Evolutionary conservation across 192 early-diverging fungal species (phyloP), one percentile per base, ranked within the genome.

Genomic region (Endogone sp.): DNA sequence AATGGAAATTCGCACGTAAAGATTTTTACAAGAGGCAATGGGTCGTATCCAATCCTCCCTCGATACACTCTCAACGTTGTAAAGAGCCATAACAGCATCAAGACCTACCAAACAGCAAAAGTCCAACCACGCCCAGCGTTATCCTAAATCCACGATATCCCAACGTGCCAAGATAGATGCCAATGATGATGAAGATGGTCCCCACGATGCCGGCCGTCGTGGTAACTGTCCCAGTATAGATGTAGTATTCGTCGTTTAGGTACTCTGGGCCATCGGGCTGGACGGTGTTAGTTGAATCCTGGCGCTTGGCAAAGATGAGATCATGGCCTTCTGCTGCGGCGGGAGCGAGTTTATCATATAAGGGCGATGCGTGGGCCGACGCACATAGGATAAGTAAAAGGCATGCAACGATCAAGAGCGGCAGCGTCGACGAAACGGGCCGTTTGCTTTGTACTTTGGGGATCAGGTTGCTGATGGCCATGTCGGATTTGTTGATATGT

Each of bases 131-230:
- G 28, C 70, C 78, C 70, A 87, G 56, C 49, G 78, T 80, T 22
- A 76, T 54, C 55, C 76, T 75, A 77, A 84, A 82, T 59, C 78
- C 69, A 3, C 82, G 70, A 71, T 67, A 79, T 25, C 83, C 83
- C 65, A 82, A 79, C 63, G 84, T 75, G 21, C 75, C 67, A 63
- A 86, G 81, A 29, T 79, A 68, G 27, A 84, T 32, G n/a, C 78
- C 81, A 21, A 75, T 21, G 59, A 60, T 60, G 27, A 60, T 6
- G 59, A 60, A 60, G 37, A 16, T 16, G 37, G 37, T 11, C 6
- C 37, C 37, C 16, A 49, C 37, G 16, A 16, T 49, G 9, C 37
- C 37, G 37, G 37, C 37, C 37, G 37, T 49, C 6, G 16, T 6
- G 37, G 37, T 49, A 16, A 49, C 37, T 1, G 37, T 11, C 37